Conservation (phyloP, 305 asterid species). For the Solanum hybrid region DNA sequence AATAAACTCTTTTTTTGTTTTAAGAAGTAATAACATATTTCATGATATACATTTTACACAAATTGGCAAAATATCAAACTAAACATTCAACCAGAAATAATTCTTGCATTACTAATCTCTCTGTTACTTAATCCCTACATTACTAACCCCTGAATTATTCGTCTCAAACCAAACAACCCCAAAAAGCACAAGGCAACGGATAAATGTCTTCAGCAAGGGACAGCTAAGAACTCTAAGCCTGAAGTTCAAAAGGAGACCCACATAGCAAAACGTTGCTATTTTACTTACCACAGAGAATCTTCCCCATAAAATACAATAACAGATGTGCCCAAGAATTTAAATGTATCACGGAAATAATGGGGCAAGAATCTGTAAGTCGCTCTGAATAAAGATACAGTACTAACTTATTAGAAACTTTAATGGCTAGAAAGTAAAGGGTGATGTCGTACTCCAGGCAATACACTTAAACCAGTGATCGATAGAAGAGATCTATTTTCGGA, state of each 20-base stretch:
- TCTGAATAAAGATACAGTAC: background rate
- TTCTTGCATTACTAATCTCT: background rate
- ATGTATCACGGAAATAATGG: background rate
- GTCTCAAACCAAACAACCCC: background rate
- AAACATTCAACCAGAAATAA: background rate
- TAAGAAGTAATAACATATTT: background rate
- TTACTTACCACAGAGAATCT: background rate
- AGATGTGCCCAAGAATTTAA: background rate
- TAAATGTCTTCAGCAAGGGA: background rate
- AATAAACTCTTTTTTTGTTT: background rate
- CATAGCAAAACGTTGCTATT: background rate
- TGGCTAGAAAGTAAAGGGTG: background rate
- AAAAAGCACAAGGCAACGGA: background rate
- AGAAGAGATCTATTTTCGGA: background rate
- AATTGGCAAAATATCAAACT: background rate
- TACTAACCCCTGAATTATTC: background rate
- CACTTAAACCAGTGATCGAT: background rate
- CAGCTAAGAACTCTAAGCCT: background rate
- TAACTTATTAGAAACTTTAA: background rate
- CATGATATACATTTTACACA: background rate
- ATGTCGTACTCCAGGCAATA: background rate
- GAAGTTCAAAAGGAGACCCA: background rate
- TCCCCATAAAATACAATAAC: background rate
- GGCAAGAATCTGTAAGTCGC: background rate
- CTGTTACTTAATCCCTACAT: background rate